Evolutionary conservation across 306 rosid genomes (phyloP), one percentile per base, ranked within the genome.

Genomic region (Urtica urens): DNA sequence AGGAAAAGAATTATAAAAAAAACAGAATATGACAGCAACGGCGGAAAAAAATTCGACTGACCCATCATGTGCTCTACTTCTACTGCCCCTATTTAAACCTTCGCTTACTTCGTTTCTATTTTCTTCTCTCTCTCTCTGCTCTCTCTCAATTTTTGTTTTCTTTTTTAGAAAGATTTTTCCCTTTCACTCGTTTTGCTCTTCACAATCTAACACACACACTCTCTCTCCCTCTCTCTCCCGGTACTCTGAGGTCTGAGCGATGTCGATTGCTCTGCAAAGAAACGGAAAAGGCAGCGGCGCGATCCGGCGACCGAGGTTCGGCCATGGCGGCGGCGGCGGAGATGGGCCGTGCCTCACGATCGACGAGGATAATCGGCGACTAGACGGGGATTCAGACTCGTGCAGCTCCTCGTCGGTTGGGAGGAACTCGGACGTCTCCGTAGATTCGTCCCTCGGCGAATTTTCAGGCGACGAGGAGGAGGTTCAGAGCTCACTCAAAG

Each of bases 351-450:
- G 65, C 23, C 49, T 23, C 10, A 52, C 82, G 70, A 74, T 76
- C 75, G 63, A 63, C 66, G 77, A 28, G 29, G 59, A 57, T 49
- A 53, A 24, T 38, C 72, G 57, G 30, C 65, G 71, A 51, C 61
- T 57, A 10, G 69, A 54, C 24, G 69, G 49, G 29, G 90, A 77
- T 49, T 63, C 65, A 10, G 88, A 79, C 48, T 69, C 83, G n/a
- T 55, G 77, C 30, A 69, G 69, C 62, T 64, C 69, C 2, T 69
- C 94, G 9, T 84, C 94, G 26, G 51, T 84, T 20, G 92, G 94
- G 0, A 61, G 72, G 42, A 80, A 80, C 43, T 77, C 83, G 53
- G 69, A 40, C 35, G 58, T 64, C 12, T 80, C 85, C 20, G 76
- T 49, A 28, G 76, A 64, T 17, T 76, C 76, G 18, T 83, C 77